Conservation (phyloP, 805 yeast genomes). For the Lachancea thermotolerans region DNA sequence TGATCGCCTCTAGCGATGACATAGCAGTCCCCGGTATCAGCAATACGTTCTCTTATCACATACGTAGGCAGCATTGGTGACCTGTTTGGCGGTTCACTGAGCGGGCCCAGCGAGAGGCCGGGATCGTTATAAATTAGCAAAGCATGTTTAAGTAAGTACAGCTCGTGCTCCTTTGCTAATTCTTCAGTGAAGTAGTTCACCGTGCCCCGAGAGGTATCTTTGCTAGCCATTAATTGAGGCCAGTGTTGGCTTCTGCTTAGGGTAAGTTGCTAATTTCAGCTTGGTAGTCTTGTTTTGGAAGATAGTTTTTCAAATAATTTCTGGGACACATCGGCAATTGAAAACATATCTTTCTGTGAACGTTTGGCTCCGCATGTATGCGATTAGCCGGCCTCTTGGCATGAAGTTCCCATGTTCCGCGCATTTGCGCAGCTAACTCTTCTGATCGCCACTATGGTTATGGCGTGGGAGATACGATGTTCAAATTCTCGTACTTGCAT, state of each 20-base stretch:
- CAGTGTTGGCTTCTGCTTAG: background rate
- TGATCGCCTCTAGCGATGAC: slow-evolving; percentile 30
- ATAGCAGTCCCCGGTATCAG: slow-evolving; percentile 16
- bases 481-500: too few relatives aligned
- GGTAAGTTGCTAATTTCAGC: too few relatives aligned
- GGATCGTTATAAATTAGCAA: slow-evolving; percentile 14
- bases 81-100: slow-evolving; percentile 17
- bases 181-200: background rate
- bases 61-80: slow-evolving; percentile 6
- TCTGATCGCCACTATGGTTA: too few relatives aligned
- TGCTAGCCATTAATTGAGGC: background rate
- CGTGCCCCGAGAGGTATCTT: background rate
- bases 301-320: too few relatives aligned
- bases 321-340: too few relatives aligned
- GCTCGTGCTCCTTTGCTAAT: slow-evolving; percentile 17
- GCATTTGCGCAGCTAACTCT: too few relatives aligned
- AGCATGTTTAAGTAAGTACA: slow-evolving; percentile 20
- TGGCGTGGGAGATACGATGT: too few relatives aligned
- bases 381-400: too few relatives aligned
- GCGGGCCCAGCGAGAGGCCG: slow-evolving; percentile 19
- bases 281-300: too few relatives aligned
- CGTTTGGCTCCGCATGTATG: too few relatives aligned
- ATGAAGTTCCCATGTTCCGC: too few relatives aligned
- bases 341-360: too few relatives aligned
- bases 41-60: slow-evolving; percentile 11